phyloP scores from a whole-genome alignment of 2,329 filamentous ascomycete species.

The Colletotrichum falcatum region DNA sequence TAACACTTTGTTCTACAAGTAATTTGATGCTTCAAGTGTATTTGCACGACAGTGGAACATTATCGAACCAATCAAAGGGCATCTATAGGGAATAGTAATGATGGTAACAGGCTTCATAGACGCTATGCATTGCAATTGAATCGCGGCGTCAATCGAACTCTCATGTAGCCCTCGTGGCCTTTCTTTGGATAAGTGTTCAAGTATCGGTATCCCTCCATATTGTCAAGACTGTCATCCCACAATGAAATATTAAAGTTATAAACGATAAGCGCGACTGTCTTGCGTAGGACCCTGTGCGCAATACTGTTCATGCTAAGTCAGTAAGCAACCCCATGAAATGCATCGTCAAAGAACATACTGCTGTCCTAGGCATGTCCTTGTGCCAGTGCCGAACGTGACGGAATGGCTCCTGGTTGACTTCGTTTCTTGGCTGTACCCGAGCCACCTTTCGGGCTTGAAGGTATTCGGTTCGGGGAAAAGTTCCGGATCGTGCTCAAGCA shows the following conservation, averaged over 20 bases:
- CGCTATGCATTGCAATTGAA: constrained; percentile 24
- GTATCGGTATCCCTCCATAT: constrained; percentile 25
- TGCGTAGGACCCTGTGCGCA: constrained; percentile 40
- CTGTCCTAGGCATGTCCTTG: constrained; percentile 42
- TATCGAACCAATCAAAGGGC: too few relatives aligned
- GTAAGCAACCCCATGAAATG: background rate
- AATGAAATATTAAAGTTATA: constrained; percentile 42
- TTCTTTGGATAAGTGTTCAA: constrained; percentile 39
- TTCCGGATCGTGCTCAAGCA: constrained; percentile 36
- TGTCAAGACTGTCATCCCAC: constrained; percentile 28
- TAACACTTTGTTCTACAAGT: background rate
- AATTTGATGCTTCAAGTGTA: background rate
- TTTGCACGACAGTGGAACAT: background rate
- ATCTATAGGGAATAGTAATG: constrained; percentile 2
- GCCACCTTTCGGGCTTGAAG: constrained; percentile 41
- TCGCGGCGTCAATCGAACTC: constrained; percentile 22
- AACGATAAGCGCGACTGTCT: constrained; percentile 33
- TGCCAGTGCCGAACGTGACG: constrained; percentile 40
- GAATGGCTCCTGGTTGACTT: constrained; percentile 6
- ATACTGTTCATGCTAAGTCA: constrained; percentile 15
- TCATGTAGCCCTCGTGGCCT: constrained; percentile 37
- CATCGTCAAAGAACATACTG: constrained; percentile 18
- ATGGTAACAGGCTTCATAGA: background rate
- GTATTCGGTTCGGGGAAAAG: constrained; percentile 32
- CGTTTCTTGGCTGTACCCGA: constrained; percentile 15